Base-by-base conservation (phyloP, 371 early-diverging fungal genomes). In the Chytridium lagenaria region DNA sequence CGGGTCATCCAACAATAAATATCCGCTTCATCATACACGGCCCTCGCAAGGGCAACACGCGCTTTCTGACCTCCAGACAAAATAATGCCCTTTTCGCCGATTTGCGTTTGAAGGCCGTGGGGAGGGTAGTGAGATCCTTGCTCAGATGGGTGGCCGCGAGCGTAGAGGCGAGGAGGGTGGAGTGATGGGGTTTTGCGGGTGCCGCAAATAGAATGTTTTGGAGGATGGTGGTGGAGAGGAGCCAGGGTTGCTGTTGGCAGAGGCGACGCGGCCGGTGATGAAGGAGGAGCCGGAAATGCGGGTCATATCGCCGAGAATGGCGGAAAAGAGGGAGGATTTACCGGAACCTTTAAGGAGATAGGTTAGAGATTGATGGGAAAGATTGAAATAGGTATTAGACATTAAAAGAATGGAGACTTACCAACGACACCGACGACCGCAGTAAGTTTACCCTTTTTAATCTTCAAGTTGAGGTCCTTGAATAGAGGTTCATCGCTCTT, bases 171-270 rank as follows among this genome's bases (percentile, higher is more conserved):
- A 65, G 70, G 16, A 23, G 44, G 44, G 59, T 37, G 16, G 82
- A n/a, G 36, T 68, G 72, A n/a, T 70, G 67, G 19, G 38, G 64
- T 16, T 67, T 67, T n/a, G 52, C 26, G 1, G 67, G 50, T 19
- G 34, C 40, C 3, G 64, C 74, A 55, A 82, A 97, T n/a, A 92
- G 77, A 75, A 98, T 93, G 78, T 98, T 98, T 59, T 92, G 92
- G 23, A 90, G 84, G 19, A 98, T 67, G 1, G 94, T 90, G 38
- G 88, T 90, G 73, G 93, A 94, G 89, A 93, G 90, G 33, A 97
- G 91, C 96, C 95, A 97, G 3, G 98, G 90, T 59, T 84, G 78
- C 78, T 97, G 96, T 23, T 94, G 86, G 2, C 91, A 94, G 80
- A 93, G 94, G 1, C 94, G 94, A 16, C 94, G 87, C 16, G 86